These are phyloP conservation scores for Aureobasidium melanogenum DNA, from an alignment of 2,329 filamentous ascomycete species.

Conservation along the genomic window DNA sequence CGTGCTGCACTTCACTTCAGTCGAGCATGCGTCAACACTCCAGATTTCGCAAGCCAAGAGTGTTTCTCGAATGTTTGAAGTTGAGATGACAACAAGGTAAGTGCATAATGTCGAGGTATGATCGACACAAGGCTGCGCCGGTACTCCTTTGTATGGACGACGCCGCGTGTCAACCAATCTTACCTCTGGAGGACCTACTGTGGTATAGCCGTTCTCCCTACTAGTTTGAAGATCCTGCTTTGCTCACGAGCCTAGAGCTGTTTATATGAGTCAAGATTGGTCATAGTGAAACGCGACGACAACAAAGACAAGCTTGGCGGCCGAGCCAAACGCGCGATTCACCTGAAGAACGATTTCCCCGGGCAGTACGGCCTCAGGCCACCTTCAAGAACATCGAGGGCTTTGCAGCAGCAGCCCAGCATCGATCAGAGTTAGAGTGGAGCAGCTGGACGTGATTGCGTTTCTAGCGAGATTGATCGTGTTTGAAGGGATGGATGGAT, in stretches of 20 bases:
- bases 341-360: not conserved
- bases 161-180: not conserved
- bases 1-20: not conserved
- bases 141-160: not conserved
- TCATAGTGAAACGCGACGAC: not conserved
- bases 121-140: not conserved
- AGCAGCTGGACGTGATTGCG: not conserved
- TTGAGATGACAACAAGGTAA: not conserved
- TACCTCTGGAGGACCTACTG: not conserved
- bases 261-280: not conserved
- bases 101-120: not conserved
- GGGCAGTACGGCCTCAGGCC: not conserved
- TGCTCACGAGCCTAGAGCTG: not conserved
- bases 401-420: not conserved
- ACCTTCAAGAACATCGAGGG: not conserved
- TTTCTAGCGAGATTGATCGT: not conserved
- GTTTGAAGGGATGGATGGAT: not conserved
- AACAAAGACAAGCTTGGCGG: not conserved
- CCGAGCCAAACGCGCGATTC: not conserved
- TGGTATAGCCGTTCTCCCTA: not conserved
- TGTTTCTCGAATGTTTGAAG: constrained; percentile 6
- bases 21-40: not conserved
- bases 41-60: not conserved
- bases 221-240: not conserved
- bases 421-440: not conserved